These are phyloP conservation scores for Curvularia verruculosa DNA, from an alignment of 2,329 filamentous ascomycete genomes.

Conservation along the genomic window DNA sequence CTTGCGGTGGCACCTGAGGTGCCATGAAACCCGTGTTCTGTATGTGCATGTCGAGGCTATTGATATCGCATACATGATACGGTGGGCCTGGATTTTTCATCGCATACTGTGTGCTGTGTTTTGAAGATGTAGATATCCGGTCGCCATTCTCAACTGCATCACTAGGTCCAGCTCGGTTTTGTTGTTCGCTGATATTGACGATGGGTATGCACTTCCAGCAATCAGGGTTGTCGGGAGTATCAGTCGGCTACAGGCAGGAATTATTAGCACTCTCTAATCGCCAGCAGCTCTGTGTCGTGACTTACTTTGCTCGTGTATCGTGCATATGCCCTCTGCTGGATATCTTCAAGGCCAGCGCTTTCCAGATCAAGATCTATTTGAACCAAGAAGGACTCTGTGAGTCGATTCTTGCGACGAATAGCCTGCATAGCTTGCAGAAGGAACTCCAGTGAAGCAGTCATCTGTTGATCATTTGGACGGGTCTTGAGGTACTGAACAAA, in stretches of 20 bases:
- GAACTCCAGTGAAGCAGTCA: slow-evolving; percentile 83
- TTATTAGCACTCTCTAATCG: background rate
- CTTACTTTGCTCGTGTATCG: slow-evolving; percentile 23
- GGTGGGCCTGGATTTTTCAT: slow-evolving; percentile 25
- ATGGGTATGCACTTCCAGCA: slow-evolving; percentile 40
- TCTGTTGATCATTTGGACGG: slow-evolving; percentile 81
- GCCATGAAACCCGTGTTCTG: slow-evolving; percentile 24
- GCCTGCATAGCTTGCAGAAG: slow-evolving; percentile 89
- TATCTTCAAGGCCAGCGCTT: slow-evolving; percentile 61
- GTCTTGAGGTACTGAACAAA: slow-evolving; percentile 98
- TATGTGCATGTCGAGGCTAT: slow-evolving; percentile 32
- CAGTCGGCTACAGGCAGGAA: slow-evolving; percentile 17
- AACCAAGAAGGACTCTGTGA: slow-evolving; percentile 93
- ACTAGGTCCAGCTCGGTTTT: slow-evolving; percentile 31
- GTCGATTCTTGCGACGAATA: slow-evolving; percentile 82
- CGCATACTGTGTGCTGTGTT: slow-evolving; percentile 18
- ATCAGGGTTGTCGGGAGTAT: slow-evolving; percentile 35
- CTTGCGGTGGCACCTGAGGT: slow-evolving; percentile 5
- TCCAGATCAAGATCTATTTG: slow-evolving; percentile 93
- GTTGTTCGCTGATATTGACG: slow-evolving; percentile 44
- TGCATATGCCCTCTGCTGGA: slow-evolving; percentile 58
- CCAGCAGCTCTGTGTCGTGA: slow-evolving; percentile 1
- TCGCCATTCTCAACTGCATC: slow-evolving; percentile 36
- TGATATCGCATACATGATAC: slow-evolving; percentile 30
- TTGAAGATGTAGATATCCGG: background rate